Percentiles rank a stretch among this genome's conserved stretches.
Evolutionary conservation across 2,329 filamentous ascomycete genomes (phyloP).

Genomic region (Aspergillus pseudoterreus): DNA sequence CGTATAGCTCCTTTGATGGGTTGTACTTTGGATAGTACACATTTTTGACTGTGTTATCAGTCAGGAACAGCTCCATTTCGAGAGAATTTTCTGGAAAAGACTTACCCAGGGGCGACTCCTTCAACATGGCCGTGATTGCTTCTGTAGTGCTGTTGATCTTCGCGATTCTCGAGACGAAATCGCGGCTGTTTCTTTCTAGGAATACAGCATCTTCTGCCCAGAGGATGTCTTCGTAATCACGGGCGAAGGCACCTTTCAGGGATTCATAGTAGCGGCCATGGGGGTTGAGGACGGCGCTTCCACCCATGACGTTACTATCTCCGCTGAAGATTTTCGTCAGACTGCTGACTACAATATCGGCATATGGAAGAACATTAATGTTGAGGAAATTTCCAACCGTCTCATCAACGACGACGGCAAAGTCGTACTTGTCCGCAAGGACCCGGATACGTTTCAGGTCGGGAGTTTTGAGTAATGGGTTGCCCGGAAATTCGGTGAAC

Average conservation of each 20-base stretch:
- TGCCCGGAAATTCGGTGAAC: constrained; percentile 94
- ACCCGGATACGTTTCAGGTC: constrained; percentile 76
- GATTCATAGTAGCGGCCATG: constrained; percentile 65
- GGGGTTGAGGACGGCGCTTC: constrained; percentile 64
- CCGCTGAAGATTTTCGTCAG: constrained; percentile 97
- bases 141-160: constrained; percentile 85
- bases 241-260: constrained; percentile 63
- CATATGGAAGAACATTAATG: constrained; percentile 82
- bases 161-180: constrained; percentile 78
- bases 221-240: constrained; percentile 79
- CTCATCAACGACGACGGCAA: constrained; percentile 89
- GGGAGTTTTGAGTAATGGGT: constrained; percentile 81
- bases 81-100: neutral
- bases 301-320: constrained; percentile 98
- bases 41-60: constrained; percentile 60
- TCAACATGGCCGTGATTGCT: constrained; percentile 70
- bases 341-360: constrained; percentile 90
- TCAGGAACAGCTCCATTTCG: constrained; percentile 7
- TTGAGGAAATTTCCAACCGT: constrained; percentile 97
- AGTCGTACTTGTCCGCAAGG: constrained; percentile 79
- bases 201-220: constrained; percentile 95
- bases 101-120: constrained; percentile 51
- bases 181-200: constrained; percentile 91
- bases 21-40: constrained; percentile 86
- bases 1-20: constrained; percentile 68